Evolutionary conservation across 371 early-diverging fungal species (phyloP), one percentile per base, ranked within the genome.

Genomic region (Syncephalastrum sp.): DNA sequence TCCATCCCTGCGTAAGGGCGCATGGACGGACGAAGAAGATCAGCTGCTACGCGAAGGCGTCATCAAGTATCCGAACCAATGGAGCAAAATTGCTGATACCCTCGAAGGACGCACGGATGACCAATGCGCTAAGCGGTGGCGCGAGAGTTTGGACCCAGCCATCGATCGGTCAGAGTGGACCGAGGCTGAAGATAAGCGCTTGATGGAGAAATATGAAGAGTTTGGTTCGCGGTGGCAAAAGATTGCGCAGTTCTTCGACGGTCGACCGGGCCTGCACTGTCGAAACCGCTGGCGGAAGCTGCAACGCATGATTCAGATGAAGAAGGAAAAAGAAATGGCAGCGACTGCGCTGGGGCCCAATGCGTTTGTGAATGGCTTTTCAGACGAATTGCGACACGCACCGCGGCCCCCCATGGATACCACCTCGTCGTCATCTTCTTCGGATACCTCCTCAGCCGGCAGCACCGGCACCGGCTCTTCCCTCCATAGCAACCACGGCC

Each of bases 161-260:
- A 91, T 92, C 42, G 85, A 89, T 54, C 74, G 86, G 21, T 84
- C 86, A 5, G 84, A 82, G 25, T 94, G 95, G 95, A 85, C 87
- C 6, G 60, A 77, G 1, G 82, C 81, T 21, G 95, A 94, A 50
- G 95, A 93, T 65, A 64, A 61, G 2, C 56, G 83, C 3, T 63
- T 94, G 25, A 69, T 82, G 64, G 74, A 82, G 23, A 85, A 85
- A 63, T 87, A 82, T 52, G 76, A 75, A 23, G 85, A 89, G 54
- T 82, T 74, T 47, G 92, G 92, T 10, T 87, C 87, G 25, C 89
- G 90, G 60, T 91, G 92, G 92, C 89, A 90, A 67, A 86, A 87
- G 54, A 91, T 91, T 45, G 84, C 91, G 1, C 71, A 81, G 13
- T 88, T 80, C n/a, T 90, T 91, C 61, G 86, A 86, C 29, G 91